These are phyloP conservation scores for Cryptomeria japonica DNA, from an alignment of 75 land plant genomes.

Conservation along the genomic window DNA sequence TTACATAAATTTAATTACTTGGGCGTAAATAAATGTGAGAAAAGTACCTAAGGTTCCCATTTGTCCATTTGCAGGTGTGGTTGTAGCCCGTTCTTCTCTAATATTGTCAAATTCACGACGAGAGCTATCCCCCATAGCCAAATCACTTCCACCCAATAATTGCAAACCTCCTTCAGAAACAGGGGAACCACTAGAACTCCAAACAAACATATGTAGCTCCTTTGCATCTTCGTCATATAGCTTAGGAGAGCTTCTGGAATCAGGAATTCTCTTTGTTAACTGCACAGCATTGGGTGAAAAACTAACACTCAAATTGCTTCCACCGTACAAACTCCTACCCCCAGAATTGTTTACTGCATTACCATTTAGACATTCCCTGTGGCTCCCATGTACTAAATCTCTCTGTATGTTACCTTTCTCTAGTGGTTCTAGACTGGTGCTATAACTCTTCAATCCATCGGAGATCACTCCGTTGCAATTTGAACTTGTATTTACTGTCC, in stretches of 20 bases:
- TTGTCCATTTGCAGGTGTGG: neutral
- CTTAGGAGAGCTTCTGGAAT: constrained; percentile 19
- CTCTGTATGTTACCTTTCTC: neutral
- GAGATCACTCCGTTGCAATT: constrained; percentile 1
- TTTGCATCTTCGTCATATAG: constrained; percentile 47
- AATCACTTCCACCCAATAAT: constrained; percentile 38
- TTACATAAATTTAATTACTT: neutral
- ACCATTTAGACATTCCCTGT: neutral
- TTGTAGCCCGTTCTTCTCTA: constrained; percentile 8
- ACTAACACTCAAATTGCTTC: constrained; percentile 1
- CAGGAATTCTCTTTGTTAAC: constrained; percentile 20
- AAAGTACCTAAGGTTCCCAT: neutral
- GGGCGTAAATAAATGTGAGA: neutral
- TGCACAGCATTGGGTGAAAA: constrained; percentile 20
- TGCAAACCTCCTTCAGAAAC: constrained; percentile 58
- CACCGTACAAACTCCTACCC: constrained; percentile 6
- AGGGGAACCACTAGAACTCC: constrained; percentile 83
- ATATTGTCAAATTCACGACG: constrained; percentile 8
- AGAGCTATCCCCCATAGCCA: constrained; percentile 12
- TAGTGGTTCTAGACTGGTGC: neutral
- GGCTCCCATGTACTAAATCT: constrained; percentile 4
- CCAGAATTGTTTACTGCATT: constrained; percentile 8
- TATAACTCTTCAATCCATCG: constrained; percentile 9
- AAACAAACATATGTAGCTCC: constrained; percentile 90
- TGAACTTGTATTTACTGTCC: neutral